phyloP scores from a whole-genome alignment of 2,329 filamentous ascomycete genomes.

The Fusarium sp. region DNA sequence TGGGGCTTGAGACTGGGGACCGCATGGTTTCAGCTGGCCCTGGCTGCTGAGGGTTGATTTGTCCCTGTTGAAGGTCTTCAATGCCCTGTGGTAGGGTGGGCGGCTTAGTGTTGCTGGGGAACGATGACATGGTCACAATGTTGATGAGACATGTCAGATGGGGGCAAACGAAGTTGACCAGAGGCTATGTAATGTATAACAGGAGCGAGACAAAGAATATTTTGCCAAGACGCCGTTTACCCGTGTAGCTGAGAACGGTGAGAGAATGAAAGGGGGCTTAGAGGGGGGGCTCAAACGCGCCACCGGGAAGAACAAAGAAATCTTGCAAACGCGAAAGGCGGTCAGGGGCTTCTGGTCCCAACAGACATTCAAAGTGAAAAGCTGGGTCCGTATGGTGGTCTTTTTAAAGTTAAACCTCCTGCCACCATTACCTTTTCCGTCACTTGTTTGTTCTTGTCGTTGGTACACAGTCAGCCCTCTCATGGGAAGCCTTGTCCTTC shows the following conservation, averaged over 20 bases:
- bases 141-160: not conserved
- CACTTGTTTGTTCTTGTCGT: not conserved
- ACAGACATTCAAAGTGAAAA: not conserved
- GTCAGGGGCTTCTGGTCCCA: not conserved
- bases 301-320: not conserved
- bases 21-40: slow-evolving; percentile 2
- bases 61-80: slow-evolving; percentile 9
- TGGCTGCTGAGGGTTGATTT: not conserved
- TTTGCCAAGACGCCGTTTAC: not conserved
- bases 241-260: not conserved
- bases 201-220: not conserved
- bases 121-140: not conserved
- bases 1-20: not conserved
- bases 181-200: not conserved
- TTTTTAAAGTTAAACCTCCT: not conserved
- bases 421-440: not conserved
- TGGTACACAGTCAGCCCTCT: not conserved
- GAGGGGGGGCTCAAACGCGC: not conserved
- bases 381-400: not conserved
- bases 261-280: not conserved
- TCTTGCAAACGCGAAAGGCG: not conserved
- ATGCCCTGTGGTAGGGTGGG: not conserved
- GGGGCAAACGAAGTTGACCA: not conserved
- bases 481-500: not conserved
- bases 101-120: not conserved